These are phyloP conservation scores for Aspergillus sp. DNA, from an alignment of 2,329 filamentous ascomycete species.

Conservation along the genomic window DNA sequence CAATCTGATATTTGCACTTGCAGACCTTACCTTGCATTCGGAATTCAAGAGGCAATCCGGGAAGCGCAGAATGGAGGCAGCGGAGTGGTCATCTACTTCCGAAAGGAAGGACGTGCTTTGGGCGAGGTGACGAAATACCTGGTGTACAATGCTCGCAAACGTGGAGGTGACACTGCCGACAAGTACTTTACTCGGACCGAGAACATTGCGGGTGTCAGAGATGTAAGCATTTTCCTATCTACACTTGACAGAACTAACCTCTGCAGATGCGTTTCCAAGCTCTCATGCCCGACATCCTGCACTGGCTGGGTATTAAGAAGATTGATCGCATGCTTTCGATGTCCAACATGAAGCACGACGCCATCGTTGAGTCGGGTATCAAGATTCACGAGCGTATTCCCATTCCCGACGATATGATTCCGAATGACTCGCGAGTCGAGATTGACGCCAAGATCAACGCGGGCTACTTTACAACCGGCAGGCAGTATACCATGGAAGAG, in stretches of 20 bases:
- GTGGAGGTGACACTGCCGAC: constrained; percentile 33
- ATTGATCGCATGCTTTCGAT: constrained; percentile 98
- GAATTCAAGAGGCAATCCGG: constrained; percentile 95
- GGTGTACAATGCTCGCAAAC: constrained; percentile 56
- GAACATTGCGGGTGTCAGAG: constrained; percentile 94
- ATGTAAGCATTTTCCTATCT: constrained; percentile 32
- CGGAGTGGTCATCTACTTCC: constrained; percentile 96
- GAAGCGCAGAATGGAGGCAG: constrained; percentile 92
- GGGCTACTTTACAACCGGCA: constrained; percentile 80
- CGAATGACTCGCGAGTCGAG: constrained; percentile 91
- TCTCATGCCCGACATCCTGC: constrained; percentile 93
- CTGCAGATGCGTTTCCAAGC: constrained; percentile 91
- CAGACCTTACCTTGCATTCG: constrained; percentile 85
- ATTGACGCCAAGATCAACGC: constrained; percentile 98
- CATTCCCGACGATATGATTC: constrained; percentile 89
- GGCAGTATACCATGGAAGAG: constrained; percentile 83
- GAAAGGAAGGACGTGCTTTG: constrained; percentile 90
- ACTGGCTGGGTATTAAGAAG: constrained; percentile 98
- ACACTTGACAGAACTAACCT: constrained; percentile 4
- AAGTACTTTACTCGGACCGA: constrained; percentile 93
- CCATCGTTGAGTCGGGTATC: constrained; percentile 48
- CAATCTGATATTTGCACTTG: constrained; percentile 98
- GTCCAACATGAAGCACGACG: constrained; percentile 68
- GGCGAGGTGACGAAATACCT: constrained; percentile 90
- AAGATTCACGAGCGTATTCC: constrained; percentile 87